Evolutionary conservation across 2,329 filamentous ascomycete species (phyloP).

Genomic region (Penicillium sp.): DNA sequence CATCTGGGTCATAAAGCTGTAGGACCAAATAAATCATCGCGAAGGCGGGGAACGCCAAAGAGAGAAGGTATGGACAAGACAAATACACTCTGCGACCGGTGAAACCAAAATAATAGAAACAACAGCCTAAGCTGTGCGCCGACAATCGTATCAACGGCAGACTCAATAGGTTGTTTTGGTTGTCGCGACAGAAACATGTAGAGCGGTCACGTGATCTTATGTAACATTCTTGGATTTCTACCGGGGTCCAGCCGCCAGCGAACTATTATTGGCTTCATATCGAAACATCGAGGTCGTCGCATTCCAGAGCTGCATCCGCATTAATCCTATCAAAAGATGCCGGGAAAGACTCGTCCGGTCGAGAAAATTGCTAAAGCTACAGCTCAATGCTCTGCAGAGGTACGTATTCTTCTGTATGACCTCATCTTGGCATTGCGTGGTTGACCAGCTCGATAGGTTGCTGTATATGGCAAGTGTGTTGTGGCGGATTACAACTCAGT

Average conservation of each 20-base stretch:
- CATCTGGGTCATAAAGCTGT: constrained; percentile 43
- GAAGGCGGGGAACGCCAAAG: constrained; percentile 22
- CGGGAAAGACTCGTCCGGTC: constrained; percentile 57
- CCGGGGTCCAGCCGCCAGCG: no score
- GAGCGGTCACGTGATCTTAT: constrained; percentile 21
- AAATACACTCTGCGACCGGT: constrained; percentile 9
- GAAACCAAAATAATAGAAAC: constrained; percentile 4
- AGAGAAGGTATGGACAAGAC: constrained; percentile 14
- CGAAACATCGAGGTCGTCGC: neutral
- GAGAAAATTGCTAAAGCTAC: constrained; percentile 65
- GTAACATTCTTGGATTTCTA: constrained; percentile 15
- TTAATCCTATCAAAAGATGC: constrained; percentile 36
- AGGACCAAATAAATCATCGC: constrained; percentile 40
- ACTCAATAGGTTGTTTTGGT: constrained; percentile 23
- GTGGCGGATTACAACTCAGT: constrained; percentile 84
- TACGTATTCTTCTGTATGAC: constrained; percentile 32
- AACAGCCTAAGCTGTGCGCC: constrained; percentile 5
- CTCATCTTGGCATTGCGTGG: neutral
- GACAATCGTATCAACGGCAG: neutral
- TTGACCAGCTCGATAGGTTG: constrained; percentile 55
- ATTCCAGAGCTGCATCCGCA: constrained; percentile 2
- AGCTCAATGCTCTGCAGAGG: constrained; percentile 64
- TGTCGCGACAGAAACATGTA: constrained; percentile 27
- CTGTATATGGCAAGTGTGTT: constrained; percentile 86
- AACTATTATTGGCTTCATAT: neutral